Base-by-base conservation (phyloP, 306 rosid genomes). In the Fagus crenata region DNA sequence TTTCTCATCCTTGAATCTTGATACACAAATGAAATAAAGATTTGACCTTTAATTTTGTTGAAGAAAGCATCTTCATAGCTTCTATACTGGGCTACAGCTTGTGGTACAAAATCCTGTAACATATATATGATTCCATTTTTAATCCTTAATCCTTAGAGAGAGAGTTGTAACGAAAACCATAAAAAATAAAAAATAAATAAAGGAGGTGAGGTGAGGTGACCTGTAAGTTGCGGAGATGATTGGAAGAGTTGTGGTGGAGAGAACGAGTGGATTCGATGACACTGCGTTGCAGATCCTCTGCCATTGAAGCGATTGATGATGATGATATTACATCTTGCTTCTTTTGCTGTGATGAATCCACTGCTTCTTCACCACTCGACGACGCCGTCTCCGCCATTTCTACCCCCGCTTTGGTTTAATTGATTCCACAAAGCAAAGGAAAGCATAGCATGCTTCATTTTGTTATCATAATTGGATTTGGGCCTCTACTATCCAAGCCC, bases 201-300 rank as follows among this genome's bases (percentile, higher is more conserved):
- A 51, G 32, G 28, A 22, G 28, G 0, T 22, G 28, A 22, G 28
- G 0, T 22, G 28, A 73, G 55, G 32, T 41, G 42, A 91, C 96
- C 93, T 89, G 92, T 53, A 86, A 60, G 22, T 85, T 79, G 1
- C 84, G 92, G 81, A 85, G 74, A 4, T 82, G 92, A 32, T 86
- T 74, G 74, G 91, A 83, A 77, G 92, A 82, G 77, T 39, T 85
- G 3, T 78, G 85, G 17, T 84, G 90, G 78, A 90, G 49, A 53
- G 89, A 79, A 46, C 96, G 97, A 75, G 83, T 80, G 43, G 91
- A 87, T 82, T 84, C 80, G 49, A 80, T 76, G 53, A 82, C 85
- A 64, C 84, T 69, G 63, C 88, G 89, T 81, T 86, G 97, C 75
- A 93, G 80, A 85, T 89, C 90, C 77, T 86, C 93, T 7, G 96